Percentiles rank a stretch among this genome's conserved stretches.
Evolutionary conservation across 2,329 filamentous ascomycete genomes (phyloP).

Genomic region (Fusarium sp.): DNA sequence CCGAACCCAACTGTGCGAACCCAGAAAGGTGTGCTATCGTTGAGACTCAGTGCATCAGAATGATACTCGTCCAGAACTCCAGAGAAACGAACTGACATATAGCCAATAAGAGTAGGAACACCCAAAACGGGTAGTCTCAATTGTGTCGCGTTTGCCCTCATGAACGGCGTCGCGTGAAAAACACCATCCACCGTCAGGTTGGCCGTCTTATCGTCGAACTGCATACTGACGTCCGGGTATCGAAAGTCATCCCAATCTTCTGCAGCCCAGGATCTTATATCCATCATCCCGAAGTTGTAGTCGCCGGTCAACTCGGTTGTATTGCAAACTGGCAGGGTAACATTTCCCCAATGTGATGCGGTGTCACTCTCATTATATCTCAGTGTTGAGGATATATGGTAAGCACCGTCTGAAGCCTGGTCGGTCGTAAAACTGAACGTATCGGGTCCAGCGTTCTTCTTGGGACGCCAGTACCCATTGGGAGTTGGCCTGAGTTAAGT

Average conservation of each 20-base stretch:
- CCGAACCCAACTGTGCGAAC: constrained; percentile 7
- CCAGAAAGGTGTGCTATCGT: not conserved
- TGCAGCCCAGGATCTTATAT: rapidly evolving
- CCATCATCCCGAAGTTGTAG: not conserved
- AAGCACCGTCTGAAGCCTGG: not conserved
- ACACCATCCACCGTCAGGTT: not conserved
- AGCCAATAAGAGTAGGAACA: not conserved
- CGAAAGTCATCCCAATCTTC: constrained; percentile 8
- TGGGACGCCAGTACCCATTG: not conserved
- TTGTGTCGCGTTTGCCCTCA: not conserved
- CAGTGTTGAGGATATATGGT: not conserved
- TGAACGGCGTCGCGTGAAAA: not conserved
- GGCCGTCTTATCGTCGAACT: constrained; percentile 12
- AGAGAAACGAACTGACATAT: not conserved
- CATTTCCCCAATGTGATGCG: not conserved
- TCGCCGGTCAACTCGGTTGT: not conserved
- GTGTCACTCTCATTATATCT: rapidly evolving
- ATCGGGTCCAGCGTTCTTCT: rapidly evolving
- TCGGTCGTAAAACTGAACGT: constrained; percentile 8
- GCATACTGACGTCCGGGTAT: not conserved
- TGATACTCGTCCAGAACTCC: constrained; percentile 3
- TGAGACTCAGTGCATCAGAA: not conserved
- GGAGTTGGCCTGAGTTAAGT: constrained; percentile 1
- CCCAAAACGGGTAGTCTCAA: not conserved
- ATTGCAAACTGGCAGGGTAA: constrained; percentile 15